These are phyloP conservation scores for Purshia tridentata DNA, from an alignment of 306 rosid species.

Conservation along the genomic window DNA sequence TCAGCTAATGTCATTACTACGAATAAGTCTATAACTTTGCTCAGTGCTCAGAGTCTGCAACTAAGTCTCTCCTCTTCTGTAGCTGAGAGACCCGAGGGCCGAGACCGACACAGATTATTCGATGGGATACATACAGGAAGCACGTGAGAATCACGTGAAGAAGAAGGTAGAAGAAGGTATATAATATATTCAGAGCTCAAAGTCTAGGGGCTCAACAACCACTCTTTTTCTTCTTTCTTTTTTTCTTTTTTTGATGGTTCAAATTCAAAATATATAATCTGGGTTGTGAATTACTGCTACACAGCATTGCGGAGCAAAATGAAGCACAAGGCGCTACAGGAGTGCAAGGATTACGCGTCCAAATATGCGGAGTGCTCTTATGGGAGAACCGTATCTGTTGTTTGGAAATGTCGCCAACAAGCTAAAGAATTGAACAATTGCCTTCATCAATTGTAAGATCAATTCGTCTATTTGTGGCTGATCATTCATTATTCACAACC, in stretches of 20 bases:
- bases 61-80: not conserved
- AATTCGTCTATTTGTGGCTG: not conserved
- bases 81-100: not conserved
- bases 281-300: not conserved
- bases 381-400: constrained; percentile 82
- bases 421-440: constrained; percentile 80
- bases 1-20: not conserved
- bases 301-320: constrained; percentile 89
- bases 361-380: constrained; percentile 83
- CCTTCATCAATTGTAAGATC: constrained; percentile 78
- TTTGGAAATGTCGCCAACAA: constrained; percentile 74
- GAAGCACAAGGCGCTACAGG: constrained; percentile 87
- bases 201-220: not conserved
- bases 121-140: constrained; percentile 83
- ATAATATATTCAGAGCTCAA: not conserved
- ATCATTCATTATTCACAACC: not conserved
- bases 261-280: not conserved
- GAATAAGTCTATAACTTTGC: not conserved
- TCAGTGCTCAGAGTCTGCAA: not conserved
- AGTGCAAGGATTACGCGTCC: constrained; percentile 64
- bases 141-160: constrained; percentile 94
- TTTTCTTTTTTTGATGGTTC: not conserved
- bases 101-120: not conserved
- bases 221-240: not conserved
- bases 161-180: constrained; percentile 97